Conservation (phyloP, 495 filamentous ascomycete genomes). For the Tuber aestivum region DNA sequence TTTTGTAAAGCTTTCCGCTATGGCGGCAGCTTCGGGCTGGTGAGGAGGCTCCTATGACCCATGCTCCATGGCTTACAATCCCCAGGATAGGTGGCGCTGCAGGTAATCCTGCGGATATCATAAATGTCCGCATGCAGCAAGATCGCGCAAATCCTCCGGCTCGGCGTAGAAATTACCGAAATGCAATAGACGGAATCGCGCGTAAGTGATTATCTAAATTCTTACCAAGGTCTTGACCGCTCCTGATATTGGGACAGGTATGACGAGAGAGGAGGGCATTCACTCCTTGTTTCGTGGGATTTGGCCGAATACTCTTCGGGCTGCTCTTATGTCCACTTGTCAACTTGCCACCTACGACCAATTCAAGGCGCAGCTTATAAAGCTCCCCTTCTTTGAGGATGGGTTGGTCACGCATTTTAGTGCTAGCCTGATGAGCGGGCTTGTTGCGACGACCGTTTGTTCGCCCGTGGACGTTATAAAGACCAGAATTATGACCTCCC, state of each 20-base stretch:
- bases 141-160: conserved; percentile 70
- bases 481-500: conserved; percentile 83
- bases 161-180: conserved; percentile 76
- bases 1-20: conserved; percentile 65
- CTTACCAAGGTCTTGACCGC: neutral
- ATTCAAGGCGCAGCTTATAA: conserved; percentile 74
- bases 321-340: conserved; percentile 85
- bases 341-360: conserved; percentile 89
- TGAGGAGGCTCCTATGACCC: conserved; percentile 13
- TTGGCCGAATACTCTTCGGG: conserved; percentile 82
- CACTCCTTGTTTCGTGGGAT: conserved; percentile 75
- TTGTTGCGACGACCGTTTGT: conserved; percentile 91
- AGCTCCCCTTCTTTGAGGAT: conserved; percentile 64
- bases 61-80: conserved; percentile 7
- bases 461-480: conserved; percentile 97
- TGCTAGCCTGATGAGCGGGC: conserved; percentile 77
- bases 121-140: conserved; percentile 98
- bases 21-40: conserved; percentile 77
- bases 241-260: conserved; percentile 15
- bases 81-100: conserved; percentile 67
- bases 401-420: conserved; percentile 78
- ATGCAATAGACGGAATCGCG: conserved; percentile 79
- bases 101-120: conserved; percentile 89
- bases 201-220: conserved; percentile 53
- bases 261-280: conserved; percentile 60